These are phyloP conservation scores for Leccinum subrobustum DNA, from an alignment of 1,284 basidiomycete species.

Conservation along the genomic window DNA sequence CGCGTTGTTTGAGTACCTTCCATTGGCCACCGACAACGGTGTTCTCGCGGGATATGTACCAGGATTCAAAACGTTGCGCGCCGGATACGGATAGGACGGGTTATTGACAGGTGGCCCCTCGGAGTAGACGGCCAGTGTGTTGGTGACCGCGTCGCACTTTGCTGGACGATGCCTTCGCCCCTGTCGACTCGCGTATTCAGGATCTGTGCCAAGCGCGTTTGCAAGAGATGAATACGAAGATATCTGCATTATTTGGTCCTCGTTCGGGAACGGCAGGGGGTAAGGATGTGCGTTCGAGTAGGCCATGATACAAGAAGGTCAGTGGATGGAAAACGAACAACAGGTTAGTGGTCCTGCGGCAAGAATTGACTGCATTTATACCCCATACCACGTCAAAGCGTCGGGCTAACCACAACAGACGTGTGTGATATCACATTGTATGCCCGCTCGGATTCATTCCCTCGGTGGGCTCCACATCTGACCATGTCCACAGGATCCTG, in stretches of 20 bases:
- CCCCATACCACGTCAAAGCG: conserved; percentile 20
- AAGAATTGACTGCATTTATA: conserved; percentile 22
- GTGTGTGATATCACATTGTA: background rate
- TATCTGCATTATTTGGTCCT: conserved; percentile 15
- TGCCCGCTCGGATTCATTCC: background rate
- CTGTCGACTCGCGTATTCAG: conserved; percentile 8
- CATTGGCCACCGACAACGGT: conserved; percentile 7
- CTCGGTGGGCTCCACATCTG: background rate
- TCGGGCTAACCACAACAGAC: conserved; percentile 1
- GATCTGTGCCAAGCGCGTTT: conserved; percentile 19
- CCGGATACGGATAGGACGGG: conserved; percentile 31
- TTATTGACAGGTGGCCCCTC: conserved; percentile 16
- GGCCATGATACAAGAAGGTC: conserved; percentile 6
- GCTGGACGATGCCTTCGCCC: background rate
- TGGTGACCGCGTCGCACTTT: conserved; percentile 7
- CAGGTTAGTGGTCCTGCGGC: conserved; percentile 1
- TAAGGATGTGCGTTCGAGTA: conserved; percentile 14
- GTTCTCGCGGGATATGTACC: conserved; percentile 14
- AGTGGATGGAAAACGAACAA: background rate
- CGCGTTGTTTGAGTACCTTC: conserved; percentile 1
- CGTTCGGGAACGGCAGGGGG: conserved; percentile 24
- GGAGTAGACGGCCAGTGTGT: conserved; percentile 19
- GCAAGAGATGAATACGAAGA: conserved; percentile 28
- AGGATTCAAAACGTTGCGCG: conserved; percentile 27
- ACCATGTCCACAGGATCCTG: conserved; percentile 7